Evolutionary conservation across 2,329 filamentous ascomycete genomes (phyloP), one percentile per base, ranked within the genome.

Genomic region (Fusarium euwallaceae): DNA sequence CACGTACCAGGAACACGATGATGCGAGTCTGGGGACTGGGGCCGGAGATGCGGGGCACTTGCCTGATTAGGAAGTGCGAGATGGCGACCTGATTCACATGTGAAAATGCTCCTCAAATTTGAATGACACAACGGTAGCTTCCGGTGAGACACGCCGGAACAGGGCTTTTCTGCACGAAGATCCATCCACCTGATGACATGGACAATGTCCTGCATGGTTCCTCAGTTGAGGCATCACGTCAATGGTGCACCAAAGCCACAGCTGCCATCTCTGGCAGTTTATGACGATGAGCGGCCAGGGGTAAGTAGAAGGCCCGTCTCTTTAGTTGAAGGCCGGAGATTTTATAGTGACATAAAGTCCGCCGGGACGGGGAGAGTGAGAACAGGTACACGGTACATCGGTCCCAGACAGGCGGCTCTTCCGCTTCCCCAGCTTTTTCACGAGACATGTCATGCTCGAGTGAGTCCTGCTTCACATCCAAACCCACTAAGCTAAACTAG

Each of bases 381-480:
- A 10, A 32, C 29, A 39, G 27, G 51, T 59, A 58, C 12, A 22
- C 12, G 37, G 51, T 64, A 64, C 65, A 67, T 58, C 24, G 34
- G 43, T 24, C 41, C 41, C 66, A 68, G 53, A 29, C 39, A 32
- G 24, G 61, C 39, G 37, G 61, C 61, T 43, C 60, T 59, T 51
- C 32, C 27, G 56, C 59, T 75, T 75, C 73, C 73, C 73, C 73
- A 69, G 73, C 67, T 76, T 75, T 71, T 73, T 53, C 64, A 64
- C 45, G 41, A 61, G 48, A 61, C 70, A 64, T 59, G 56, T 45
- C 37, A 37, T 60, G 63, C 67, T 72, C 73, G 56, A 70, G 36
- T 24, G 36, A 43, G 37, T 29, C 37, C 60, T 61, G 58, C 71
- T 48, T 63, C 41, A 63, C 62, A 32, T 41, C 34, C 32, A 22